Conservation (phyloP, 352 stramenopile species). For the Halophytophthora polymorphica region DNA sequence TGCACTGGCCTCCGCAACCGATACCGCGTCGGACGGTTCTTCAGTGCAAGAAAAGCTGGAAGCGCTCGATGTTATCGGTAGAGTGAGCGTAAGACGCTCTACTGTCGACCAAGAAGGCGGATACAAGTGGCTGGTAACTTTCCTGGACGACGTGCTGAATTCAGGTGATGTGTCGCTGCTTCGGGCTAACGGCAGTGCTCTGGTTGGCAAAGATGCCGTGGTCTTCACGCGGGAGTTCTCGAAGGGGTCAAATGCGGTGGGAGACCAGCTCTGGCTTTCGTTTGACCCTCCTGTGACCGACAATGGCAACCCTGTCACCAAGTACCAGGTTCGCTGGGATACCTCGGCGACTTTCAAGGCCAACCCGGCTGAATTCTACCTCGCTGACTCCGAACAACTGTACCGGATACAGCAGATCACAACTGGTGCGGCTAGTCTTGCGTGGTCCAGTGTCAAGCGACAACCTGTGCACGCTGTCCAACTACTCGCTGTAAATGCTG, state of each 20-base stretch:
- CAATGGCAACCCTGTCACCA: conserved; percentile 62
- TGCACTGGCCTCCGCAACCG: conserved; percentile 30
- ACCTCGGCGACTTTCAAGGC: conserved; percentile 48
- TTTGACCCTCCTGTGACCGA: conserved; percentile 63
- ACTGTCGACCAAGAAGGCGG: conserved; percentile 55
- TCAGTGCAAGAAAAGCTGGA: conserved; percentile 77
- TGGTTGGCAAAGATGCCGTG: conserved; percentile 45
- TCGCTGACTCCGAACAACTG: conserved; percentile 50
- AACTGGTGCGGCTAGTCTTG: conserved; percentile 45
- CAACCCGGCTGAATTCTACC: conserved; percentile 40
- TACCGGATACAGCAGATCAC: conserved; percentile 54
- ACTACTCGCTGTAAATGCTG: conserved; percentile 37
- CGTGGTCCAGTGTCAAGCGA: conserved; percentile 50
- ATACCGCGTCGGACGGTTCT: conserved; percentile 43
- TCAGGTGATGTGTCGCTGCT: conserved; percentile 56
- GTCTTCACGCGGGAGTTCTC: conserved; percentile 43
- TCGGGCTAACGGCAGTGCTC: conserved; percentile 19
- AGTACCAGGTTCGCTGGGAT: conserved; percentile 70
- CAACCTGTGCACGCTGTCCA: conserved; percentile 37
- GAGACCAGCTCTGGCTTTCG: conserved; percentile 71
- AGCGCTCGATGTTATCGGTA: conserved; percentile 48
- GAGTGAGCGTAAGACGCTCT: conserved; percentile 39
- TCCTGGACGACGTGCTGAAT: conserved; percentile 70
- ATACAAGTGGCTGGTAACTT: conserved; percentile 67
- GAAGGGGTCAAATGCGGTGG: conserved; percentile 70